A percentile compares a stretch with the other conserved stretches of the same genome.
phyloP scores from a whole-genome alignment of 768 basidiomycete genomes.

The Tulasnella sp. region DNA sequence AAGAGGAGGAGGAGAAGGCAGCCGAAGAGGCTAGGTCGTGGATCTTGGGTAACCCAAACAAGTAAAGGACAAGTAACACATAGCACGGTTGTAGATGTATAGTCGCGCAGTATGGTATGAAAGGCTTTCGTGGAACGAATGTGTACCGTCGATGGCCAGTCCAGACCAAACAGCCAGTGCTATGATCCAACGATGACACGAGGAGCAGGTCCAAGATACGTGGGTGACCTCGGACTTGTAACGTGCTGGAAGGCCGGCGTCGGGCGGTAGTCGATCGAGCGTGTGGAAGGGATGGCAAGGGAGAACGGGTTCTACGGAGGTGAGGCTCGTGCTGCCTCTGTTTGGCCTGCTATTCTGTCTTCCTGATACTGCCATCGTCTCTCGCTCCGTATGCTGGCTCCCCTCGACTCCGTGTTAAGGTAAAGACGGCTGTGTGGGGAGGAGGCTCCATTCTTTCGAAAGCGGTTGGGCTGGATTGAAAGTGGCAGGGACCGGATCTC shows the following conservation, averaged over 20 bases:
- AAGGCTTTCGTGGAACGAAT: neutral
- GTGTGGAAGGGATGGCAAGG: too few species aligned
- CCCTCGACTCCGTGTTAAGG: neutral
- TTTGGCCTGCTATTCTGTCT: neutral
- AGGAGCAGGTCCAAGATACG: too few species aligned
- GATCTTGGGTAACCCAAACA: slow-evolving; percentile 32
- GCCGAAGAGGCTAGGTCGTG: slow-evolving; percentile 35
- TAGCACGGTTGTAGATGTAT: neutral
- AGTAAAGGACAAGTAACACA: neutral
- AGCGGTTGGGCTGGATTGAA: neutral
- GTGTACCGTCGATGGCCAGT: neutral
- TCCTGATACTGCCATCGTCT: neutral
- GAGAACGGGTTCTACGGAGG: too few species aligned
- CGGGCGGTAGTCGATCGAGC: too few species aligned
- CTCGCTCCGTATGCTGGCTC: neutral
- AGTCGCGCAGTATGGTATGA: neutral
- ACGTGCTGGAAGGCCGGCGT: too few species aligned
- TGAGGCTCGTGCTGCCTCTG: too few species aligned
- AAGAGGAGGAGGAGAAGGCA: slow-evolving; percentile 38
- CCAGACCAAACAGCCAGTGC: too few species aligned
- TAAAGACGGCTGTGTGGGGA: neutral
- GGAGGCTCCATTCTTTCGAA: neutral
- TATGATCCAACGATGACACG: too few species aligned
- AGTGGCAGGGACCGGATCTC: neutral
- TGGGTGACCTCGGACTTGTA: too few species aligned